Conservation (phyloP, 805 yeast species). For the Candida tallmaniae region DNA sequence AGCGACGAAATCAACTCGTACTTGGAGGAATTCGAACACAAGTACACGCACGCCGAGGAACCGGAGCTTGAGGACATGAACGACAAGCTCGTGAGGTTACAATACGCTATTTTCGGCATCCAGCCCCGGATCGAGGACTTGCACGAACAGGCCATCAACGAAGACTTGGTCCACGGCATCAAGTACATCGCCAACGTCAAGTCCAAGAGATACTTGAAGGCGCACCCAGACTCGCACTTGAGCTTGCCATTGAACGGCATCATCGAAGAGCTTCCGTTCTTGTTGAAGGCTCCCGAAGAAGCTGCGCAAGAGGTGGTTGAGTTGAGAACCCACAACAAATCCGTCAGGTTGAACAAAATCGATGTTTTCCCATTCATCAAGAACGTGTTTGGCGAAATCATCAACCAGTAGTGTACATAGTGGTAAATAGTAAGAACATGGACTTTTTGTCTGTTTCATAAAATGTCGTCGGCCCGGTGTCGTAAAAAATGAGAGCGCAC, state of each 20-base stretch:
- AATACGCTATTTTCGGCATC: slow-evolving; percentile 81
- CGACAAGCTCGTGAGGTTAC: slow-evolving; percentile 72
- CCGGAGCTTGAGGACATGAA: slow-evolving; percentile 54
- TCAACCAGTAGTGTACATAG: too few relatives aligned
- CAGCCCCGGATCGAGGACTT: slow-evolving; percentile 57
- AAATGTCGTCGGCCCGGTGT: too few relatives aligned
- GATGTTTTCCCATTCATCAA: slow-evolving; percentile 36
- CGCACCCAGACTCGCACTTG: slow-evolving; percentile 17
- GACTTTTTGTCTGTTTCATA: too few relatives aligned
- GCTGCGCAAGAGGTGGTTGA: slow-evolving; percentile 45
- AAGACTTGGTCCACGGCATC: slow-evolving; percentile 57
- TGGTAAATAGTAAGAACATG: too few relatives aligned
- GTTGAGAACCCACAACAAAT: slow-evolving; percentile 44
- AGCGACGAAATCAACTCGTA: slow-evolving; percentile 42
- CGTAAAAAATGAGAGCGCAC: not conserved
- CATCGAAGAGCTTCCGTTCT: slow-evolving; percentile 40
- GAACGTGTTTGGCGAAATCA: slow-evolving; percentile 13
- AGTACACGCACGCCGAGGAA: slow-evolving; percentile 52
- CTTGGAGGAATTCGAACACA: slow-evolving; percentile 51
- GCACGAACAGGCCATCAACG: slow-evolving; percentile 47
- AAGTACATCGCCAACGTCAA: slow-evolving; percentile 66
- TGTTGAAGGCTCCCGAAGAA: slow-evolving; percentile 26
- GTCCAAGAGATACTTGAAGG: slow-evolving; percentile 34
- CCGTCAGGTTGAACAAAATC: slow-evolving; percentile 29
- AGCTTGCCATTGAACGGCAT: slow-evolving; percentile 34